Evolutionary conservation across 2,329 filamentous ascomycete species (phyloP), one percentile per base, ranked within the genome.

Genomic region (Acrocalymma vagum): DNA sequence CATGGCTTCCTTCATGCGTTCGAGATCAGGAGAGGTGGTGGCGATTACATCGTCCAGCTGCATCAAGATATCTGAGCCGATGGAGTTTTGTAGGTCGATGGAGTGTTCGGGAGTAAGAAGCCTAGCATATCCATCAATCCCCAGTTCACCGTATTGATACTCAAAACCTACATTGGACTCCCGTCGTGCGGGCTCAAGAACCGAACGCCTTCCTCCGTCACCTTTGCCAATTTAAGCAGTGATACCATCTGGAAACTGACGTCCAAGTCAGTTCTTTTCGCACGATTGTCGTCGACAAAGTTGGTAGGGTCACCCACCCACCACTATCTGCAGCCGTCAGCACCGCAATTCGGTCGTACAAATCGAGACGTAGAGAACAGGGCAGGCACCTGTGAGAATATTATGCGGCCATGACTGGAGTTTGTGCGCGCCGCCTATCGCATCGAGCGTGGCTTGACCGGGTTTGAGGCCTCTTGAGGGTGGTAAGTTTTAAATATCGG

Each of bases 61-160:
- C 95, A 99, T 99, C 55, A 97, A 96, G 58, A 99, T 97, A 72
- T 99, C 94, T 51, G 90, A 95, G 51, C 94, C 94, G 62, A 99
- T 99, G 38, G 87, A 93, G 72, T 99, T 97, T 69, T 99, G 94
- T 3, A 99, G 80, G 9, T 86, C 87, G 59, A 99, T 96, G 1
- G 94, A 97, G 74, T 97, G 93, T 70, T 99, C 95, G 0, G 94
- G 94, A 0, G 94, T 99, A 30, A 99, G 84, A 9, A 99, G 84
- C 79, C 79, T 82, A 16, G 27, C 22, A n/a, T n/a, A n/a, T 36
- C 25, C 6, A 41, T 38, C 11, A 21, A 24, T 29, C 21, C 8
- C 38, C 17, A 13, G 21, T n/a, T 9, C 23, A 25, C 15, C 8
- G 22, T 9, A 23, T 20, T 23, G 58, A 18, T 9, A 9, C 5